Percentiles rank a stretch among this genome's conserved stretches.
Conservation (phyloP, 2,329 filamentous ascomycete genomes). For the Fusarium armeniacum region DNA sequence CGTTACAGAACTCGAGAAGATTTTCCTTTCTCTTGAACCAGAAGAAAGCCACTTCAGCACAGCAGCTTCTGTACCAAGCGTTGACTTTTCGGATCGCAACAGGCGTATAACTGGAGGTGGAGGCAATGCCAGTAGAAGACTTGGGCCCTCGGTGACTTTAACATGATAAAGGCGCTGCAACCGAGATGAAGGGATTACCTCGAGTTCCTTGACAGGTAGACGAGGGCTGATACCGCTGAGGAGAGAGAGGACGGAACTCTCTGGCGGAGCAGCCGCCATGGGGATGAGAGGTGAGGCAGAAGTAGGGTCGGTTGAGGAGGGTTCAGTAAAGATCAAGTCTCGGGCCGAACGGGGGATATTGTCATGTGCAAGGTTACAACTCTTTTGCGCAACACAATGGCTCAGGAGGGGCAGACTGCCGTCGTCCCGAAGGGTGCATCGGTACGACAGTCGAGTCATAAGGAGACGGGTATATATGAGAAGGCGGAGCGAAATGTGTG, state of each 20-base stretch:
- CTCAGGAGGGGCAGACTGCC: conserved; percentile 43
- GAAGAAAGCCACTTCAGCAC: conserved; percentile 62
- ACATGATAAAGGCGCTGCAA: conserved; percentile 61
- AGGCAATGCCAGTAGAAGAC: conserved; percentile 60
- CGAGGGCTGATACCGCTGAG: conserved; percentile 45
- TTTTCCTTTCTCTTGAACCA: conserved; percentile 34
- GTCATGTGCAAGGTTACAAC: conserved; percentile 48
- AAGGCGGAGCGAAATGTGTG: conserved; percentile 2
- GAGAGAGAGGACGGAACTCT: conserved; percentile 47
- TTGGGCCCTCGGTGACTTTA: conserved; percentile 58
- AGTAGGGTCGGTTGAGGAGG: conserved; percentile 25
- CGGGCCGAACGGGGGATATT: conserved; percentile 47
- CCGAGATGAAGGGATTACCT: conserved; percentile 54
- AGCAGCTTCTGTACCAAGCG: conserved; percentile 61
- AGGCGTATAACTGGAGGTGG: conserved; percentile 60
- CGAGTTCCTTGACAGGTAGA: conserved; percentile 46
- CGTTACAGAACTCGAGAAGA: conserved; percentile 4
- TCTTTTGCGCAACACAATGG: conserved; percentile 48
- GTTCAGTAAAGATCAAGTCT: conserved; percentile 44
- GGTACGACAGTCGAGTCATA: conserved; percentile 50
- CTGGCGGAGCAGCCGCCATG: conserved; percentile 46
- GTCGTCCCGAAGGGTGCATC: conserved; percentile 49
- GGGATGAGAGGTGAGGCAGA: conserved; percentile 25
- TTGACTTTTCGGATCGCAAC: conserved; percentile 62
- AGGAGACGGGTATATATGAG: conserved; percentile 8